Evolutionary conservation across 2,329 filamentous ascomycete species (phyloP), one percentile per base, ranked within the genome.

Genomic region (Pseudopyrenochaeta lycopersici): DNA sequence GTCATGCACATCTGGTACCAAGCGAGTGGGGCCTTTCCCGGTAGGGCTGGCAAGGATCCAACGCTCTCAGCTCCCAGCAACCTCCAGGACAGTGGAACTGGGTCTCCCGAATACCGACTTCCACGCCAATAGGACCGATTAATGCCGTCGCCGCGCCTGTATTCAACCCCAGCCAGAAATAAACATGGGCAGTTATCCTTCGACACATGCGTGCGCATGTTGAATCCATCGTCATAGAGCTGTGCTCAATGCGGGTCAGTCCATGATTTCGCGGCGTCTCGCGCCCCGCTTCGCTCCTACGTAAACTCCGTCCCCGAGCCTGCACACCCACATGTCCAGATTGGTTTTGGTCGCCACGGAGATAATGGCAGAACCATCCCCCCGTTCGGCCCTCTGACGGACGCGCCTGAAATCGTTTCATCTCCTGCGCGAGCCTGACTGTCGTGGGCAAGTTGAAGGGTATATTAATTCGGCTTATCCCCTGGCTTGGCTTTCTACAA

Each of bases 291-390:
- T 66, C 63, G 61, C 62, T 49, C 33, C 49, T 57, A 56, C 15
- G 44, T 31, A 45, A 54, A 36, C 27, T 33, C 63, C 59, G 58
- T 52, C 14, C 20, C 60, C 63, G 60, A 64, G 46, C 38, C 23
- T 36, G 49, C 31, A 33, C 46, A 43, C 41, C n/a, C 49, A 23
- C 23, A 5, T 27, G 4, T 27, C 23, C 23, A 41, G 29, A 43
- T 11, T 15, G 31, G 30, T 38, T 30, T 17, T 49, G 51, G 51
- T 42, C 23, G 38, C 41, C 23, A 21, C 52, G 60, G 36, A 39
- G 36, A 23, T 59, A 57, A 46, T 43, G 51, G 20, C 47, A 38
- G 42, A 27, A 18, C 32, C 43, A 5, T 44, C 21, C 20, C 12
- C 35, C n/a, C 18, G 27, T 23, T 27, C 21, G 33, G 17, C 39